phyloP scores from a whole-genome alignment of 768 basidiomycete genomes.

The Lactifluus echinatus region DNA sequence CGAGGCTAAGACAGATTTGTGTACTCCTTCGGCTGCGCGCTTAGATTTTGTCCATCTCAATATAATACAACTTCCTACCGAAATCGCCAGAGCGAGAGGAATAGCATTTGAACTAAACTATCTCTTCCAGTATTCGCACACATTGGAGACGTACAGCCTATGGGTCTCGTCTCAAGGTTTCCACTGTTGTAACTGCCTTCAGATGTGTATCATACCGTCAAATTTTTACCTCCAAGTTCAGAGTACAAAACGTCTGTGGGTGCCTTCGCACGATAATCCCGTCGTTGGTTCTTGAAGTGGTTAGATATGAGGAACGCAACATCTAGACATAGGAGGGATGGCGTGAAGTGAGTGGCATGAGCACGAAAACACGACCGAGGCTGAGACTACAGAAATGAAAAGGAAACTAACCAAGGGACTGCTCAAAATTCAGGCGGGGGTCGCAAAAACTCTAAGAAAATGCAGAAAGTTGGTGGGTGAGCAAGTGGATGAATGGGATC shows the following conservation, averaged over 20 bases:
- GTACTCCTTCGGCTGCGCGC: too few relatives aligned
- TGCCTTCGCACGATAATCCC: conserved; percentile 15
- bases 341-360: background rate
- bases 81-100: too few relatives aligned
- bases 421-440: conserved; percentile 89
- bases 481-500: background rate
- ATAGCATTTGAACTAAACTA: too few relatives aligned
- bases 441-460: conserved; percentile 74
- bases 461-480: background rate
- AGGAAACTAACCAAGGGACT: conserved; percentile 67
- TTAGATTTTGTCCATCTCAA: too few relatives aligned
- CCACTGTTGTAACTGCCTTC: too few relatives aligned
- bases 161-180: too few relatives aligned
- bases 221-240: conserved; percentile 25
- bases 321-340: conserved; percentile 33
- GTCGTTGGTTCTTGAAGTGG: conserved; percentile 62
- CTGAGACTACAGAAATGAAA: background rate
- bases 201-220: background rate
- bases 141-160: background rate
- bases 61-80: too few relatives aligned
- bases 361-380: background rate
- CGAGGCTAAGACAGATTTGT: too few relatives aligned
- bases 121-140: background rate
- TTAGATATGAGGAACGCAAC: conserved; percentile 83
- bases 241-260: conserved; percentile 26